Percentiles rank a stretch among this genome's conserved stretches.
Conservation (phyloP, 805 yeast genomes). For the Candida morakotiae region DNA sequence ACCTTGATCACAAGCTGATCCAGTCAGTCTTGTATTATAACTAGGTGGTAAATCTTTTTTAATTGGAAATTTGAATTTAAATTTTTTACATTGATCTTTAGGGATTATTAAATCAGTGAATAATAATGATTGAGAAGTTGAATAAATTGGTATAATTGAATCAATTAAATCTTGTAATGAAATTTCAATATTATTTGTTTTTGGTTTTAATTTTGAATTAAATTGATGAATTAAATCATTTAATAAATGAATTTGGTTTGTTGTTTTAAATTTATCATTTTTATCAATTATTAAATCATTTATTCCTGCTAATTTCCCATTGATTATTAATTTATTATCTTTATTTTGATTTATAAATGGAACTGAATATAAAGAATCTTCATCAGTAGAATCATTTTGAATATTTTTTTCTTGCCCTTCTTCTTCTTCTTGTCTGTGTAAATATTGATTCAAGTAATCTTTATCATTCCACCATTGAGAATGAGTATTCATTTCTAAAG, state of each 20-base stretch:
- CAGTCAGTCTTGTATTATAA: slow-evolving; percentile 39
- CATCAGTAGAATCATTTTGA: too few species aligned
- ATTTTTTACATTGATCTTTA: slow-evolving; percentile 15
- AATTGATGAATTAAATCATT: slow-evolving; percentile 33
- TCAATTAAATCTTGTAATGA: slow-evolving; percentile 24
- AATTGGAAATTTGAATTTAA: slow-evolving; percentile 21
- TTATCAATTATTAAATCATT: slow-evolving; percentile 24
- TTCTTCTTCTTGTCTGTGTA: slow-evolving; percentile 14
- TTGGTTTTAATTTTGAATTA: slow-evolving; percentile 16
- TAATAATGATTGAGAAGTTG: slow-evolving; percentile 36
- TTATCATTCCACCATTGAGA: slow-evolving; percentile 33
- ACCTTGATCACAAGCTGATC: slow-evolving; percentile 36
- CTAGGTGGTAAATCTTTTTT: slow-evolving; percentile 32
- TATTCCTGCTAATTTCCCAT: slow-evolving; percentile 35
- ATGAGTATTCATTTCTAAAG: slow-evolving; percentile 11
- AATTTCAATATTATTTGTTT: slow-evolving; percentile 6
- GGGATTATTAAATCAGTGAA: slow-evolving; percentile 26
- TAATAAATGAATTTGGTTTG: slow-evolving; percentile 18
- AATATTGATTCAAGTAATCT: slow-evolving; percentile 28
- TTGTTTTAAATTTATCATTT: slow-evolving; percentile 10
- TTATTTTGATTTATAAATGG: slow-evolving; percentile 20
- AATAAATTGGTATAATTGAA: slow-evolving; percentile 34
- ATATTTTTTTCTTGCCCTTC: too few species aligned
- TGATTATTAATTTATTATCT: slow-evolving; percentile 19
- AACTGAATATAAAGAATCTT: slow-evolving; percentile 18